Conservation (phyloP, 768 basidiomycete species). For the Panaeolus cyanescens region DNA sequence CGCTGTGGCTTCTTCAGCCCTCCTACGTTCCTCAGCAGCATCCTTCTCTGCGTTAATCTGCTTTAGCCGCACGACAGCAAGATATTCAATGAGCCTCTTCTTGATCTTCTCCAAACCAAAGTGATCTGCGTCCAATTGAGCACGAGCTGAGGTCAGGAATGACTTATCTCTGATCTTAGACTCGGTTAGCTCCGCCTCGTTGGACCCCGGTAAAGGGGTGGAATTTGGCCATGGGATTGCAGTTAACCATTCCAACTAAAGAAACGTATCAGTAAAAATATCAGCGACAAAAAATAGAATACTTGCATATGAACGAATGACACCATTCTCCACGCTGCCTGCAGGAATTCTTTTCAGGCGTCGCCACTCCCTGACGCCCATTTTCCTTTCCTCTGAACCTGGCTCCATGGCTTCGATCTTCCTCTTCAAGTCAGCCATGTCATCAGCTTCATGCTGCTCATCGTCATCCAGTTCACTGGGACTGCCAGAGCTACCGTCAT, state of each 20-base stretch:
- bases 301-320: constrained; percentile 80
- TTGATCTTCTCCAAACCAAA: constrained; percentile 94
- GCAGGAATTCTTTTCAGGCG: constrained; percentile 86
- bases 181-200: neutral
- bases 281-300: constrained; percentile 3
- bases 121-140: constrained; percentile 87
- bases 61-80: constrained; percentile 78
- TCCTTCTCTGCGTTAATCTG: constrained; percentile 46
- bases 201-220: constrained; percentile 13
- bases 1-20: constrained; percentile 12
- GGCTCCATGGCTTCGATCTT: constrained; percentile 74
- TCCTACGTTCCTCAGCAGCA: constrained; percentile 25
- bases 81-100: constrained; percentile 86
- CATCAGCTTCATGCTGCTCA: constrained; percentile 80
- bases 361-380: constrained; percentile 81
- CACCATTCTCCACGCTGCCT: constrained; percentile 89
- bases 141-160: constrained; percentile 71
- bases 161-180: constrained; percentile 35
- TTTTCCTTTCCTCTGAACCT: constrained; percentile 80
- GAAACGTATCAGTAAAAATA: constrained; percentile 2
- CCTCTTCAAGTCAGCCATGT: constrained; percentile 69
- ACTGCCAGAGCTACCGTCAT: constrained; percentile 18
- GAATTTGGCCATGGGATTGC: constrained; percentile 80
- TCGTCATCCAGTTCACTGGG: constrained; percentile 48
- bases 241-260: constrained; percentile 89